A percentile compares a stretch with the other conserved stretches of the same genome.
Conservation (phyloP, 495 filamentous ascomycete species). For the Xylaria venustula region DNA sequence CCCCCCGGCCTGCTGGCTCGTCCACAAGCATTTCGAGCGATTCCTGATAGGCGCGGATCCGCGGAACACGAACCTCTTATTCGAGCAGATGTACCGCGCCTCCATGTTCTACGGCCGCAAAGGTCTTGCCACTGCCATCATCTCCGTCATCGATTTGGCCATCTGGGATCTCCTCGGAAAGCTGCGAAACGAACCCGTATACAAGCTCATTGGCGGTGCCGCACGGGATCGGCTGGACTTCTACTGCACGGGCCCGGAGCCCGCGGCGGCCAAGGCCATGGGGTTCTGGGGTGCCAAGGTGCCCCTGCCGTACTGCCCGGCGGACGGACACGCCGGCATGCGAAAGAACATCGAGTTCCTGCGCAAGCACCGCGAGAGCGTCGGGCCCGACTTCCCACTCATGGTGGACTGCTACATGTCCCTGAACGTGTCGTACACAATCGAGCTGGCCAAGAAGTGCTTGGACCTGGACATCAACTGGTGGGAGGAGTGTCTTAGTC, state of each 20-base stretch:
- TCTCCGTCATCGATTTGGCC: slow-evolving; percentile 89
- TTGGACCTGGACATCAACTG: slow-evolving; percentile 85
- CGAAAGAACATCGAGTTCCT: slow-evolving; percentile 88
- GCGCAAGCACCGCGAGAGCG: slow-evolving; percentile 74
- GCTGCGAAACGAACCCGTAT: slow-evolving; percentile 86
- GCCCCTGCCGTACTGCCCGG: slow-evolving; percentile 81
- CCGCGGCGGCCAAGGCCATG: slow-evolving; percentile 70
- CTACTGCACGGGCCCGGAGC: slow-evolving; percentile 91
- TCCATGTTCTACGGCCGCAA: slow-evolving; percentile 96
- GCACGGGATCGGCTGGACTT: slow-evolving; percentile 79
- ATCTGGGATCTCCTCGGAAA: slow-evolving; percentile 91
- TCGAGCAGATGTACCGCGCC: slow-evolving; percentile 93
- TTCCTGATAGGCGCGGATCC: slow-evolving; percentile 89
- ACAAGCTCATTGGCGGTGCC: slow-evolving; percentile 87
- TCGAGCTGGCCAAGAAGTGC: slow-evolving; percentile 80
- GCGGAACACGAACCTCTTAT: slow-evolving; percentile 80
- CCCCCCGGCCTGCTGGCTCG: slow-evolving; percentile 89
- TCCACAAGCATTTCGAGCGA: slow-evolving; percentile 84
- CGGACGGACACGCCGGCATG: slow-evolving; percentile 76
- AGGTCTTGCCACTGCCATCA: slow-evolving; percentile 83
- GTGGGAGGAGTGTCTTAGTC: slow-evolving; percentile 92
- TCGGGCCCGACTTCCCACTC: slow-evolving; percentile 86
- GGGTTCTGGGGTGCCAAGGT: slow-evolving; percentile 90
- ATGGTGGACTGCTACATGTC: slow-evolving; percentile 98
- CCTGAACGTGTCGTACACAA: slow-evolving; percentile 86